A percentile compares a stretch with the other conserved stretches of the same genome.
phyloP scores from a whole-genome alignment of 2,329 filamentous ascomycete genomes.

The Fusarium zealandicum region DNA sequence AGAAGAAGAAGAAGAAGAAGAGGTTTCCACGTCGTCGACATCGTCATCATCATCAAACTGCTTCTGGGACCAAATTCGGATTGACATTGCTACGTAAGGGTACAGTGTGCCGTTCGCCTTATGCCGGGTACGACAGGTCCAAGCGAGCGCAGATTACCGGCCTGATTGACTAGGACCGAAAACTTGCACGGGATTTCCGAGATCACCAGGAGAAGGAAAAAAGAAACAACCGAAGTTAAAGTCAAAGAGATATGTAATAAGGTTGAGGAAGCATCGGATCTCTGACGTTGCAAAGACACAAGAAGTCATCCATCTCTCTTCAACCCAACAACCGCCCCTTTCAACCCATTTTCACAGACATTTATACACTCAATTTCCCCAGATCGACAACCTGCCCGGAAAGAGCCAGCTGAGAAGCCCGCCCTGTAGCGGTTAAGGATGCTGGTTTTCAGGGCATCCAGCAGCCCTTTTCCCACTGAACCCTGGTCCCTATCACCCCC shows the following conservation, averaged over 20 bases:
- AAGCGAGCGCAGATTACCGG: constrained; percentile 36
- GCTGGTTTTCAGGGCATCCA: constrained; percentile 36
- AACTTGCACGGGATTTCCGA: constrained; percentile 16
- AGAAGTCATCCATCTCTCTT: background rate
- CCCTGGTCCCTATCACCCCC: constrained; percentile 15
- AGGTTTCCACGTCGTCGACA: constrained; percentile 2
- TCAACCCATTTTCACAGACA: background rate
- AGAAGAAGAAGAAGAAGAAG: no score
- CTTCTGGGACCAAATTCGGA: background rate
- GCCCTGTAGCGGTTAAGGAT: constrained; percentile 28
- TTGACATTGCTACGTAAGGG: background rate
- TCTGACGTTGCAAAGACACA: background rate
- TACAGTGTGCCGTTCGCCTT: background rate
- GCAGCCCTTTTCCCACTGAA: constrained; percentile 14
- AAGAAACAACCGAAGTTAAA: constrained; percentile 13
- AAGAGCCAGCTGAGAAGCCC: constrained; percentile 15
- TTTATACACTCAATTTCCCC: background rate
- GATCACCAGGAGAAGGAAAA: constrained; percentile 16
- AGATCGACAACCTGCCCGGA: no score
- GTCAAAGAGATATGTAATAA: background rate
- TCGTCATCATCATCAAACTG: constrained; percentile 9
- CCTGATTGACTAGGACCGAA: constrained; percentile 17
- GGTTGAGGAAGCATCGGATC: no score
- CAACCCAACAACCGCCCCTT: constrained; percentile 18
- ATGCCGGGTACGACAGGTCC: background rate